Evolutionary conservation across 192 early-diverging fungal species (phyloP).

Genomic region (Funneliformis mosseae): DNA sequence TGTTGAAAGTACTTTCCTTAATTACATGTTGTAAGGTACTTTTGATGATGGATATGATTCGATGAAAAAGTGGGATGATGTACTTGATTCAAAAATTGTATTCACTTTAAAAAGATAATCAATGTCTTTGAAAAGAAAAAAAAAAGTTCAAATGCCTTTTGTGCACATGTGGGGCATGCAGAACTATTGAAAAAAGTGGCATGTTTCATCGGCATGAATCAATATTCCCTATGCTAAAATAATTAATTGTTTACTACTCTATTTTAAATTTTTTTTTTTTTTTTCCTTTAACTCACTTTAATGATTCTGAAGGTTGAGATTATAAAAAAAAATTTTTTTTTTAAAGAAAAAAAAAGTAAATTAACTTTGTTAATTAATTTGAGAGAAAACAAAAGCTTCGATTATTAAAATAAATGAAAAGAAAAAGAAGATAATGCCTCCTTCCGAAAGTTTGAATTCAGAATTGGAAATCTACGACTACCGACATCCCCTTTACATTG

Average conservation of each 20-base stretch:
- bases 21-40: background rate
- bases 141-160: background rate
- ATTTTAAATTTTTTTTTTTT: too few relatives aligned
- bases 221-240: background rate
- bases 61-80: background rate
- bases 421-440: background rate
- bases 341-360: background rate
- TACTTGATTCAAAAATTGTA: background rate
- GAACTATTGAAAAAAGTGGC: background rate
- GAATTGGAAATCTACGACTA: constrained; percentile 55
- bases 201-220: background rate
- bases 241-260: too few relatives aligned
- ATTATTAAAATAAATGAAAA: background rate
- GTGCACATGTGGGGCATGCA: background rate
- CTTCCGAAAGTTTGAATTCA: background rate
- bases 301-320: background rate
- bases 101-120: background rate
- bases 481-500: constrained; percentile 78
- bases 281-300: too few relatives aligned
- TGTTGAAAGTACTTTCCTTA: background rate
- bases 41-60: background rate
- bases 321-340: background rate
- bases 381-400: too few relatives aligned
- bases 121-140: too few relatives aligned
- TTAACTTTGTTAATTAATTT: background rate